Percentiles rank a stretch among this genome's conserved stretches.
These are phyloP conservation scores for Zalaria sp. DNA, from an alignment of 2,329 filamentous ascomycete species.

Conservation along the genomic window DNA sequence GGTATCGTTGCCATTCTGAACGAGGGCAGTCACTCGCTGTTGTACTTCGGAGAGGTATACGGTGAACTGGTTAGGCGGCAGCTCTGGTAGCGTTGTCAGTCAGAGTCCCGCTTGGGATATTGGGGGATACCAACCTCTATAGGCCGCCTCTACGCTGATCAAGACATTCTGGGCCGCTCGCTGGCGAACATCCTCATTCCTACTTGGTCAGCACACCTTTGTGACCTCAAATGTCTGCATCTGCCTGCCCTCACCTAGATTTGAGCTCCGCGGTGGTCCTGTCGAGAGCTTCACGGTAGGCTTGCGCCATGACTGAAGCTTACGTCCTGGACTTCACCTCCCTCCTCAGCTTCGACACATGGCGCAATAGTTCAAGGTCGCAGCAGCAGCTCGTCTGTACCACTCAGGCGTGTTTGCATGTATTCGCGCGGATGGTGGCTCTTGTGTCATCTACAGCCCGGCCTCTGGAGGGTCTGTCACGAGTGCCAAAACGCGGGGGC, in stretches of 20 bases:
- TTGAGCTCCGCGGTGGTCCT: neutral
- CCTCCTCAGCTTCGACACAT: too few species aligned
- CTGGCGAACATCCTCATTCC: slow-evolving; percentile 2
- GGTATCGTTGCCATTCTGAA: slow-evolving; percentile 73
- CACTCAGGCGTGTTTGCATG: too few species aligned
- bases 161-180: slow-evolving; percentile 2
- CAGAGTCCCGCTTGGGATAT: neutral
- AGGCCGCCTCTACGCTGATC: slow-evolving; percentile 4
- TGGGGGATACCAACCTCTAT: slow-evolving; percentile 1
- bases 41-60: neutral
- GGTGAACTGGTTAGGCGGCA: neutral
- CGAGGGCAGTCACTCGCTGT: slow-evolving; percentile 53
- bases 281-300: neutral
- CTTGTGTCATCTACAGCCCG: too few species aligned
- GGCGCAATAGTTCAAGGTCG: too few species aligned
- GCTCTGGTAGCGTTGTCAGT: neutral
- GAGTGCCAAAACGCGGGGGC: too few species aligned
- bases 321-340: too few species aligned
- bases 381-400: too few species aligned
- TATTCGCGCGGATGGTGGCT: too few species aligned
- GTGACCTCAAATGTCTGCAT: neutral
- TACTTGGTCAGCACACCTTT: neutral
- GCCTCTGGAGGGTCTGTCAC: too few species aligned
- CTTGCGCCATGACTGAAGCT: neutral
- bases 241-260: neutral